A percentile compares a stretch with the other conserved stretches of the same genome.
Evolutionary conservation across 495 filamentous ascomycete genomes (phyloP).

Genomic region (Amniculicola lignicola): DNA sequence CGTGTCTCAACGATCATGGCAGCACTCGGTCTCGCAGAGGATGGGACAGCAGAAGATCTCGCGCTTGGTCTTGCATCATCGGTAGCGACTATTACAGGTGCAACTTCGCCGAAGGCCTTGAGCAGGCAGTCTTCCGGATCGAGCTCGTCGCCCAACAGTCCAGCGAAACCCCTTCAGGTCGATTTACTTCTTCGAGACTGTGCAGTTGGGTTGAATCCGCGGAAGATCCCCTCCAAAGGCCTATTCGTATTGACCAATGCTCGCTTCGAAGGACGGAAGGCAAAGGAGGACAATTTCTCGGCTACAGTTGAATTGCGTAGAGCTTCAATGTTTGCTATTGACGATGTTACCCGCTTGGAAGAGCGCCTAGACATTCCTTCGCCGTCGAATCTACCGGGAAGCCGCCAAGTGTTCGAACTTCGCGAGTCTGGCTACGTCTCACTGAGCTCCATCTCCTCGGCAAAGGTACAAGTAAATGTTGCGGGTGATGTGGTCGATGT

Average conservation of each 20-base stretch:
- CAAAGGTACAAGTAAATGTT: slow-evolving; percentile 61
- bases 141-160: slow-evolving; percentile 36
- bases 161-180: slow-evolving; percentile 57
- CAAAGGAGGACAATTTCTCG: slow-evolving; percentile 57
- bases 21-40: slow-evolving; percentile 64
- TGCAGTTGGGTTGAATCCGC: slow-evolving; percentile 80
- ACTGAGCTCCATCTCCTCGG: slow-evolving; percentile 78
- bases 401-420: slow-evolving; percentile 62
- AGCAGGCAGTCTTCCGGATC: slow-evolving; percentile 28
- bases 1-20: slow-evolving; percentile 76
- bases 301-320: slow-evolving; percentile 68
- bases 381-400: slow-evolving; percentile 43
- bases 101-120: slow-evolving; percentile 30
- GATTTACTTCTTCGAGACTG: slow-evolving; percentile 75
- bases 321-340: slow-evolving; percentile 77
- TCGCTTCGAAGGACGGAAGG: slow-evolving; percentile 59
- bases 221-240: slow-evolving; percentile 67
- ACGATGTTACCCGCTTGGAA: slow-evolving; percentile 60
- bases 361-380: slow-evolving; percentile 1
- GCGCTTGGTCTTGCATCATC: slow-evolving; percentile 74
- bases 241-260: slow-evolving; percentile 75
- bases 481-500: slow-evolving; percentile 60
- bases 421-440: slow-evolving; percentile 74
- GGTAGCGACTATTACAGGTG: slow-evolving; percentile 70
- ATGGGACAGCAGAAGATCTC: slow-evolving; percentile 61